phyloP scores from a whole-genome alignment of 1,284 basidiomycete species.

The Ganoderma leucocontextum region DNA sequence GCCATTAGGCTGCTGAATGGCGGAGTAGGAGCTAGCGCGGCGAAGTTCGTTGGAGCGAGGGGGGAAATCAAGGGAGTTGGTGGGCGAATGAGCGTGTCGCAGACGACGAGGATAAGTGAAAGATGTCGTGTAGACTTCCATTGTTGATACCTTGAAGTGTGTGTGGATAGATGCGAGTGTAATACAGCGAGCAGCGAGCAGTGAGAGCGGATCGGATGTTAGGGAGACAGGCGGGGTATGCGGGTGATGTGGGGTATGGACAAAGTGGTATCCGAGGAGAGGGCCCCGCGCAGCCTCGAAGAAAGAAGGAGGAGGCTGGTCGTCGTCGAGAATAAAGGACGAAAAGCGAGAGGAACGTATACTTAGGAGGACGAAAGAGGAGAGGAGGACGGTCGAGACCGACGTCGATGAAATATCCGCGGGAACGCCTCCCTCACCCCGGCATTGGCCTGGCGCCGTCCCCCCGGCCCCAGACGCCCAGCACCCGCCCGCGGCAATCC shows the following conservation, averaged over 20 bases:
- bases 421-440: slow-evolving; percentile 12
- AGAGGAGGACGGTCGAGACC: slow-evolving; percentile 3
- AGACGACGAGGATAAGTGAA: slow-evolving; percentile 86
- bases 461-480: neutral
- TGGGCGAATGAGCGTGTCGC: slow-evolving; percentile 68
- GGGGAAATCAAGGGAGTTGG: slow-evolving; percentile 71
- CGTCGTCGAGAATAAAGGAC: slow-evolving; percentile 43
- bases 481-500: neutral
- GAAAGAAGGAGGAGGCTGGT: slow-evolving; percentile 39
- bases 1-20: slow-evolving; percentile 50
- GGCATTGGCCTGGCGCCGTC: slow-evolving; percentile 8
- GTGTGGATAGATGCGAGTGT: slow-evolving; percentile 40
- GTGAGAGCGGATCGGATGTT: slow-evolving; percentile 39
- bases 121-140: slow-evolving; percentile 95
- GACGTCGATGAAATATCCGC: slow-evolving; percentile 33
- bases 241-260: slow-evolving; percentile 47
- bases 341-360: slow-evolving; percentile 39
- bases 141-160: slow-evolving; percentile 46
- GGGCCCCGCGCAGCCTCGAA: slow-evolving; percentile 42
- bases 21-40: slow-evolving; percentile 54
- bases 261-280: slow-evolving; percentile 47
- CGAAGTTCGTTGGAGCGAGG: slow-evolving; percentile 47
- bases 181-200: slow-evolving; percentile 41
- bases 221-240: slow-evolving; percentile 49
- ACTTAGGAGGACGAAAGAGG: slow-evolving; percentile 34